Evolutionary conservation across 306 rosid genomes (phyloP), one percentile per base, ranked within the genome.

Genomic region (Echinosophora koreensis): DNA sequence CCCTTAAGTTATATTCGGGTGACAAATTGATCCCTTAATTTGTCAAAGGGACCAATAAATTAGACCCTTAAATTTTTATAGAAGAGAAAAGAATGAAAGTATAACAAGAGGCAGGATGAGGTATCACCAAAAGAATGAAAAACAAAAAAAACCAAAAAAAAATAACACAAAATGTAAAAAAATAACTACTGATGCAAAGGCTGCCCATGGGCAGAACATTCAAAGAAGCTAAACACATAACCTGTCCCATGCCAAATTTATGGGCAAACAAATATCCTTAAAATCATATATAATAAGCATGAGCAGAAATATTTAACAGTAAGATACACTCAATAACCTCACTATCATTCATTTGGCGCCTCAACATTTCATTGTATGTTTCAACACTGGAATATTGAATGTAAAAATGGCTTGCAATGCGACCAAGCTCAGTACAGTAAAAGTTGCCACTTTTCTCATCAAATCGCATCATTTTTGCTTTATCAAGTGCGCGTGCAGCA

Each of bases 401-500:
- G 87, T 94, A 94, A 85, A 94, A 94, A 89, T 94, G 98, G 84
- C 98, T 94, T 38, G 98, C 98, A 85, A 94, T 94, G 85, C 98
- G 98, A 83, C 98, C 98, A 70, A 94, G 97, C 94, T 94, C 98
- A 11, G 98, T 94, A 82, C 98, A 94, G 82, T 92, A 94, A 82
- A 94, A 94, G 76, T 92, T 94, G 84, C 98, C 98, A 80, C 97
- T 94, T 89, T 92, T 94, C 83, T 94, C 98, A 83, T 94, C 98
- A 89, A 94, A 94, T 47, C 98, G 95, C 97, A 94, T 94, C 98
- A 94, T 94, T 86, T 90, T 94, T 63, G 98, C 97, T 83, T 89
- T 92, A 87, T 94, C 98, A 50, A 94, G 97, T 51, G 96, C 83
- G 65, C 98, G 96, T 65, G 98, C 98, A 81, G 97, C 97, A 84